Percentiles rank a stretch among this genome's conserved stretches.
These are phyloP conservation scores for Corylus avellana DNA, from an alignment of 306 rosid species.

Conservation along the genomic window DNA sequence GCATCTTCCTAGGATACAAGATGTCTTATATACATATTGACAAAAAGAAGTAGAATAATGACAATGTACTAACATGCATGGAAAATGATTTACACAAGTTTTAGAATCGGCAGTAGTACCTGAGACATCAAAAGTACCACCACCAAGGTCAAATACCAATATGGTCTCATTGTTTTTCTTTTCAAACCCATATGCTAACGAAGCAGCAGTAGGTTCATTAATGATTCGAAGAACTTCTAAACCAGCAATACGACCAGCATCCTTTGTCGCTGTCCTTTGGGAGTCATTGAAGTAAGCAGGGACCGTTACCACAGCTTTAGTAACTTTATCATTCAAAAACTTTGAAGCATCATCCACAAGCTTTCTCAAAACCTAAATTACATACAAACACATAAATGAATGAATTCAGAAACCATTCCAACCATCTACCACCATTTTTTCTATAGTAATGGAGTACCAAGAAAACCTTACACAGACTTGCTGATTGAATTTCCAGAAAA, in stretches of 20 bases:
- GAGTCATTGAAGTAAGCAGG: slow-evolving; percentile 99
- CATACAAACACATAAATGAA: background rate
- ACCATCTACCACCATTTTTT: too few relatives aligned
- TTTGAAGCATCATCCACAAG: slow-evolving; percentile 98
- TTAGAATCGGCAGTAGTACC: slow-evolving; percentile 38
- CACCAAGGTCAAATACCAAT: slow-evolving; percentile 97
- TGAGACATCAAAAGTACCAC: slow-evolving; percentile 98
- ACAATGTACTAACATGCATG: background rate
- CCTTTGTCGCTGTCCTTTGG: slow-evolving; percentile 98
- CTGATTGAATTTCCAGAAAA: too few relatives aligned
- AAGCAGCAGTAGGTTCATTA: slow-evolving; percentile 96
- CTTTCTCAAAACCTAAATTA: slow-evolving; percentile 76
- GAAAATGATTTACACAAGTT: background rate
- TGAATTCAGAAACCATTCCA: background rate
- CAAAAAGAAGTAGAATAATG: background rate
- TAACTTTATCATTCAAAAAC: slow-evolving; percentile 92
- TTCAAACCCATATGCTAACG: slow-evolving; percentile 94
- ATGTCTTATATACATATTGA: background rate
- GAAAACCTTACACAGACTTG: too few relatives aligned
- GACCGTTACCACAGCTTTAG: slow-evolving; percentile 95
- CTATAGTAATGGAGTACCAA: too few relatives aligned
- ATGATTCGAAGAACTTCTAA: slow-evolving; percentile 91
- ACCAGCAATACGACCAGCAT: slow-evolving; percentile 99
- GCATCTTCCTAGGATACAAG: background rate
- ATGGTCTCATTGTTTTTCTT: slow-evolving; percentile 92